Percentiles rank a stretch among this genome's conserved stretches.
Conservation (phyloP, 306 rosid species). For the Trifolium subterraneum region DNA sequence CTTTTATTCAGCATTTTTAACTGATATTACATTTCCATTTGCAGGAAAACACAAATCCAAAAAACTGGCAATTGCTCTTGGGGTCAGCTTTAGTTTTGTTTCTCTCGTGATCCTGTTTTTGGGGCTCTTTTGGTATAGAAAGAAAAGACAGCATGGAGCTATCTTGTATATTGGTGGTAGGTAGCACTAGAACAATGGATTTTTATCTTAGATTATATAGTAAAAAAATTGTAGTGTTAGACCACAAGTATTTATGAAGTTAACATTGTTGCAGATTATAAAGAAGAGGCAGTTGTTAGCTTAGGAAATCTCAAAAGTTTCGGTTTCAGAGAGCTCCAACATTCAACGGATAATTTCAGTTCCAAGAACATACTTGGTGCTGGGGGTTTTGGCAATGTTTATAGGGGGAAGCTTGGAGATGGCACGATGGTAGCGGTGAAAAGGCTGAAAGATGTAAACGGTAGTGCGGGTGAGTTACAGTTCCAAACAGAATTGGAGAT, state of each 20-base stretch:
- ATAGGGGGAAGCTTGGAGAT: constrained; percentile 83
- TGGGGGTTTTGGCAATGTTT: constrained; percentile 97
- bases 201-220: constrained; percentile 5
- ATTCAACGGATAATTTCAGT: constrained; percentile 79
- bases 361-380: constrained; percentile 89
- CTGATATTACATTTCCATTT: not conserved
- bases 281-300: constrained; percentile 79
- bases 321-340: constrained; percentile 85
- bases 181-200: constrained; percentile 33
- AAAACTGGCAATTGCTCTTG: constrained; percentile 80
- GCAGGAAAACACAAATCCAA: constrained; percentile 69
- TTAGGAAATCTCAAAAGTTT: constrained; percentile 87
- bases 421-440: constrained; percentile 91
- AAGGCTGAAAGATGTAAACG: constrained; percentile 87
- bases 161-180: constrained; percentile 73
- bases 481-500: constrained; percentile 93
- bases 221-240: constrained; percentile 8
- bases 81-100: constrained; percentile 71
- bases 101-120: constrained; percentile 57
- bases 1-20: not conserved
- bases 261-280: constrained; percentile 56
- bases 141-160: constrained; percentile 61
- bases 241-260: not conserved
- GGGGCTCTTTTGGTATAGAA: constrained; percentile 67
- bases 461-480: constrained; percentile 90